These are phyloP conservation scores for Aulographum hederae DNA, from an alignment of 2,329 filamentous ascomycete genomes.

Conservation along the genomic window DNA sequence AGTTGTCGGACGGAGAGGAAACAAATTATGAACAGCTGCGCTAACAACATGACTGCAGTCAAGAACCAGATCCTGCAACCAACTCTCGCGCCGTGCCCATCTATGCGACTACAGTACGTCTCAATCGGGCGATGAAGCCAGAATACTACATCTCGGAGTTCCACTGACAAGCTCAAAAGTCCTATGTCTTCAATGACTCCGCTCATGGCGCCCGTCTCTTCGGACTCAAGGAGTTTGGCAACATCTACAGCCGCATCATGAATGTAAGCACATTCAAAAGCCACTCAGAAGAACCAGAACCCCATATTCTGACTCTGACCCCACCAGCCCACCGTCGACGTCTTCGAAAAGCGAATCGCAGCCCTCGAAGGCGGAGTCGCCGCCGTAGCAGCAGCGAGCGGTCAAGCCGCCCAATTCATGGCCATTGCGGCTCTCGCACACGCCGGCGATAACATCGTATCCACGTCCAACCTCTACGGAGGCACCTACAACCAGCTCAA, in stretches of 20 bases:
- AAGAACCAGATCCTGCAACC: conserved; percentile 62
- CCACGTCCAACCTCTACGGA: conserved; percentile 79
- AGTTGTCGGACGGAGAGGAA: too few species aligned
- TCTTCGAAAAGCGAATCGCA: conserved; percentile 93
- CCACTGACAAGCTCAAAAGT: too few species aligned
- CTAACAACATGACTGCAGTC: conserved; percentile 36
- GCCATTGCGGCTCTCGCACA: conserved; percentile 68
- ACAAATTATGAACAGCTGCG: too few species aligned
- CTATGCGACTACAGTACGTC: conserved; percentile 63
- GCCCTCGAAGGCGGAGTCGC: conserved; percentile 84
- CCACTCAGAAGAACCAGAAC: too few species aligned
- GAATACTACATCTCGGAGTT: too few species aligned
- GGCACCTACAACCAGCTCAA: conserved; percentile 98
- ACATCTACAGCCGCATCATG: conserved; percentile 95
- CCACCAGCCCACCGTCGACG: conserved; percentile 67
- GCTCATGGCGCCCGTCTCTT: conserved; percentile 91
- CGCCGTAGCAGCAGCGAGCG: conserved; percentile 68
- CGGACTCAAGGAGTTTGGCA: conserved; percentile 89
- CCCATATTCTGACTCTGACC: not conserved
- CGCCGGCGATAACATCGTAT: conserved; percentile 81
- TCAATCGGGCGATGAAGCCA: not conserved
- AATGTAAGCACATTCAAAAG: conserved; percentile 46
- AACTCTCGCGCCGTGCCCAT: conserved; percentile 88
- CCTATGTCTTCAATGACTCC: conserved; percentile 86
- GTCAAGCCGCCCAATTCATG: conserved; percentile 87